Evolutionary conservation across 179 eudicot species (phyloP), one percentile per base, ranked within the genome.

Genomic region (Pouteria campechiana): DNA sequence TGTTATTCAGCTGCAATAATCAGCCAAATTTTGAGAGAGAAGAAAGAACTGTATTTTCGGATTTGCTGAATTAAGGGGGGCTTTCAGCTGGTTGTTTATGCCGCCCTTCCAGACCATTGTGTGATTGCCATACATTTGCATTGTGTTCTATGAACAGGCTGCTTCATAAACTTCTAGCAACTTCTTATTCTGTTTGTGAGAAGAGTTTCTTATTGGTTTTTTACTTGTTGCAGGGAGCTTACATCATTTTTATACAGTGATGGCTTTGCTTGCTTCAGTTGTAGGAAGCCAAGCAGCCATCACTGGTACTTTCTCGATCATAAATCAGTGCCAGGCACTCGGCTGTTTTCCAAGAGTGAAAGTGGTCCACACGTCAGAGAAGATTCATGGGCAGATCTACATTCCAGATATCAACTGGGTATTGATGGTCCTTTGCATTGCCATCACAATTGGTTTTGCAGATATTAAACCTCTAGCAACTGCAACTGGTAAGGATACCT

Each of bases 261-360:
- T 55, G 32, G 60, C 65, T 5, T 57, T 59, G 33, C 63, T 73
- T 41, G 72, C 80, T 46, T 54, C 84, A 11, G 63, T 67, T 3
- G 74, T 73, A 0, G 79, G 79, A 36, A 74, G 84, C 53, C 84
- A 77, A 50, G 79, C 79, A 22, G 63, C 73, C 6, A 73, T 73
- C n/a, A 66, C 79, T 5, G 83, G 70, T 4, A 71, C 67, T 2
- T 77, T 77, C 39, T 77, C 84, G 6, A 67, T 77, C 35, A 59
- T 77, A 47, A 69, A 73, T 30, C 79, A 77, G 45, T 73, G 79
- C 35, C 66, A 52, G 6, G 72, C 79, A 19, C 68, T 77, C 7
- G 63, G 67, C 11, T 77, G 79, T 29, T 77, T 77, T 54, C 79
- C 84, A 14, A 63, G 79, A 25, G 79, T 77, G 11, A 73, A 77